Base-by-base conservation (phyloP, 179 eudicot species). In the Silene coronaria region DNA sequence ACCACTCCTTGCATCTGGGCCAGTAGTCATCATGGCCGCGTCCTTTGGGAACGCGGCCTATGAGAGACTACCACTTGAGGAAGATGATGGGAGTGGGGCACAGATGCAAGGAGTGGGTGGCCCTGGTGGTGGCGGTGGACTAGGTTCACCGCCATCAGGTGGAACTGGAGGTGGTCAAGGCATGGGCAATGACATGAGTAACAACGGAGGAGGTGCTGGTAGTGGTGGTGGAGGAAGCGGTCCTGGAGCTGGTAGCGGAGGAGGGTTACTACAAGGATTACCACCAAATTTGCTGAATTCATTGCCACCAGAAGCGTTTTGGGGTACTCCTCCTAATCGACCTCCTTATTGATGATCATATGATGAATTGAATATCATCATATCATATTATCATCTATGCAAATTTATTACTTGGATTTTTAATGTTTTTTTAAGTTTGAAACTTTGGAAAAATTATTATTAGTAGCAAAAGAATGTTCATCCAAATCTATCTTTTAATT, bases 31-130 rank as follows among this genome's bases (percentile, higher is more conserved):
- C 48, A 91, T 91, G 91, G 96, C 98, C 2, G 96, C 98, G 0
- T 91, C 98, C 0, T 93, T 93, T 60, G 96, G 97, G 1, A 93
- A 91, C 81, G 98, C 97, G 0, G 98, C 98, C 8, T 93, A 93
- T 36, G 98, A 93, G 76, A 79, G 98, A 81, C 82, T 93, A 8
- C 98, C 98, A 0, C 77, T 93, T 0, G 98, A 89, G 78, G 97
- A 93, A 2, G 96, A 89, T 1, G 98, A 91, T n/a, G 64, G 57
- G 21, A 58, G 64, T 77, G 51, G 78, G 71, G 66, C 58, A 5
- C 78, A 75, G 28, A 60, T 61, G 10, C 70, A 74, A 32, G 78
- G 68, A n/a, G 59, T 69, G 3, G 83, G 66, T 61, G 66, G 74
- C 2, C 67, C 58, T 17, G 60, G 78, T 36, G 78, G 82, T 12